Conservation (phyloP, 208 protist genomes). For the Trypanosoma cruzi region DNA sequence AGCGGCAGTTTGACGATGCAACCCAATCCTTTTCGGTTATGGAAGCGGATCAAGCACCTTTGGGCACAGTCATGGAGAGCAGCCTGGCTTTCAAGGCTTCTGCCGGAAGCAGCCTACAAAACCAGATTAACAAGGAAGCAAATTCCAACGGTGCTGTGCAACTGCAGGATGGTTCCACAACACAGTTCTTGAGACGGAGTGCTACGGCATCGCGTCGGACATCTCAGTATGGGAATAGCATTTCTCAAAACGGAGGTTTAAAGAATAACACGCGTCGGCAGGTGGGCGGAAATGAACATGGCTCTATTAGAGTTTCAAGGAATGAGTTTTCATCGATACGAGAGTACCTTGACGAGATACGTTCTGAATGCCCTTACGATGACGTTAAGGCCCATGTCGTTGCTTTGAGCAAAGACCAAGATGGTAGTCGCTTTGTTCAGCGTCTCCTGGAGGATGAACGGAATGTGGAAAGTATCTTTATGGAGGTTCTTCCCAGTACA, state of each 20-base stretch:
- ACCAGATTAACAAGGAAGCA: not conserved
- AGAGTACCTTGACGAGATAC: slow-evolving; percentile 52
- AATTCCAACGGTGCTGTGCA: not conserved
- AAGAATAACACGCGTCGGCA: slow-evolving; percentile 3
- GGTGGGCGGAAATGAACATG: not conserved
- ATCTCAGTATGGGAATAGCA: not conserved
- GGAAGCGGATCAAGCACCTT: not conserved
- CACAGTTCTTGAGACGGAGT: not conserved
- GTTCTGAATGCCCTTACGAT: slow-evolving; percentile 46
- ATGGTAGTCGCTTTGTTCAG: slow-evolving; percentile 97
- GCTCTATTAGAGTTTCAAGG: not conserved
- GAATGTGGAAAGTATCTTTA: slow-evolving; percentile 87
- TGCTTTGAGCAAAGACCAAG: slow-evolving; percentile 94
- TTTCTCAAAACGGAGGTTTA: not conserved
- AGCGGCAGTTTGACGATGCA: not conserved
- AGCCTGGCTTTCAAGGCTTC: not conserved
- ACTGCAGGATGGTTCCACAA: not conserved
- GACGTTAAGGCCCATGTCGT: slow-evolving; percentile 85
- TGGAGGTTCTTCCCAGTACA: slow-evolving; percentile 82
- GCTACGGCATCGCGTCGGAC: not conserved
- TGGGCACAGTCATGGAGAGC: not conserved
- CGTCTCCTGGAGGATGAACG: slow-evolving; percentile 91
- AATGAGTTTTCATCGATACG: slow-evolving; percentile 16
- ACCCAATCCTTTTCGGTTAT: not conserved
- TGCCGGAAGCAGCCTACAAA: not conserved